Evolutionary conservation across 495 filamentous ascomycete species (phyloP), one percentile per base, ranked within the genome.

Genomic region (Viridothelium virens): DNA sequence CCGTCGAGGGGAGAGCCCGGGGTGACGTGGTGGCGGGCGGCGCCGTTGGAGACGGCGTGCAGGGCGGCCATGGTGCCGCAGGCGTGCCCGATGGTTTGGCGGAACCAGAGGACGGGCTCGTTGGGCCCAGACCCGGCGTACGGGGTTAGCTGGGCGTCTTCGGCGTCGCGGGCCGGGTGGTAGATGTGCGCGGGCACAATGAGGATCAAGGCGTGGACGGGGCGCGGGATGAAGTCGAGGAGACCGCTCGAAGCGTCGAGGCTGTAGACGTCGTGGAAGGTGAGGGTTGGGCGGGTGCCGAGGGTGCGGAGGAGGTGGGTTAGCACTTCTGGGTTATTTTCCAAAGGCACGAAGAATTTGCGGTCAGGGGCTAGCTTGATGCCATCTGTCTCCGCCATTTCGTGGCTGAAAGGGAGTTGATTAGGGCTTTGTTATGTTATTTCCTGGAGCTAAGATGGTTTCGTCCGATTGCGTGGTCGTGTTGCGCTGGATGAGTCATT

Each of bases 21-120:
- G 6, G 69, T 47, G 62, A 87, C 70, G 63, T 81, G 74, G 3
- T 74, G 68, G 12, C 75, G 73, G 1, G 83, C 76, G 63, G 78
- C 78, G 34, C 85, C 87, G 75, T 94, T 94, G 16, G 78, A 72
- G 3, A 89, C 79, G 64, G 86, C 85, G 77, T 96, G 91, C 33
- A 96, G 76, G 2, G 96, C 77, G 0, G 87, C 91, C 76, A 94
- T 92, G 61, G 91, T 82, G 1, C 92, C 92, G 77, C 92, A 97
- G 2, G 91, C 88, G 75, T 96, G 85, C 61, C 85, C 81, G 74
- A 97, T 97, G 0, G 91, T 96, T 70, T 97, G 92, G 72, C 89
- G 88, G 79, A 91, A 96, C 92, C 92, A 96, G 62, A 92, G 82
- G 2, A 90, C 86, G 0, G 87, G 87, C 64, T 87, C 85, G 0